A percentile compares a stretch with the other conserved stretches of the same genome.
Conservation (phyloP, 2,329 filamentous ascomycete genomes). For the Apiospora kogelbergensis region DNA sequence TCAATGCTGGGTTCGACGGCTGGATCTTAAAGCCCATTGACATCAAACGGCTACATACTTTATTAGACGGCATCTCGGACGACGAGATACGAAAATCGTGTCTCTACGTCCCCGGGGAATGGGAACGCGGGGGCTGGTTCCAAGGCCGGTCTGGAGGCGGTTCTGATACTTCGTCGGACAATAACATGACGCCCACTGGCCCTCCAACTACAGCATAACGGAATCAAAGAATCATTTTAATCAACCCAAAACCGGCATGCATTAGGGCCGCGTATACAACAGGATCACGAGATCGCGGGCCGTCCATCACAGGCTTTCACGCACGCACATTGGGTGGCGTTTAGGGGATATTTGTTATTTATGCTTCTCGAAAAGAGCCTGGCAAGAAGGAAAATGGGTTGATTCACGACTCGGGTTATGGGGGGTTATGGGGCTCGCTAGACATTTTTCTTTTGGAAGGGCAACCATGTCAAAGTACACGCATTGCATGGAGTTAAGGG, state of each 20-base stretch:
- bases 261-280: not conserved
- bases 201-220: not conserved
- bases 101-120: slow-evolving; percentile 69
- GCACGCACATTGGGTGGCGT: not conserved
- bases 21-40: slow-evolving; percentile 91
- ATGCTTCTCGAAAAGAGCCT: not conserved
- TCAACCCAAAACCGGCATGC: not conserved
- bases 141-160: not conserved
- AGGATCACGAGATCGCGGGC: not conserved
- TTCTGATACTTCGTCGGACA: not conserved
- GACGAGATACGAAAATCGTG: slow-evolving; percentile 57
- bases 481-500: slow-evolving; percentile 26
- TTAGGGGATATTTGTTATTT: not conserved
- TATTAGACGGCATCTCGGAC: slow-evolving; percentile 70
- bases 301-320: not conserved
- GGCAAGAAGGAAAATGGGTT: not conserved
- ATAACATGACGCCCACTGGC: not conserved
- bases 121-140: slow-evolving; percentile 93
- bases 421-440: slow-evolving; percentile 9
- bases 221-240: not conserved
- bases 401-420: not conserved
- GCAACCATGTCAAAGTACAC: slow-evolving; percentile 23
- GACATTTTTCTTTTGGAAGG: slow-evolving; percentile 1
- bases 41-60: slow-evolving; percentile 68
- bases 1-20: slow-evolving; percentile 79